Conservation (phyloP, 768 basidiomycete species). For the Hemileccinum impolitum region DNA sequence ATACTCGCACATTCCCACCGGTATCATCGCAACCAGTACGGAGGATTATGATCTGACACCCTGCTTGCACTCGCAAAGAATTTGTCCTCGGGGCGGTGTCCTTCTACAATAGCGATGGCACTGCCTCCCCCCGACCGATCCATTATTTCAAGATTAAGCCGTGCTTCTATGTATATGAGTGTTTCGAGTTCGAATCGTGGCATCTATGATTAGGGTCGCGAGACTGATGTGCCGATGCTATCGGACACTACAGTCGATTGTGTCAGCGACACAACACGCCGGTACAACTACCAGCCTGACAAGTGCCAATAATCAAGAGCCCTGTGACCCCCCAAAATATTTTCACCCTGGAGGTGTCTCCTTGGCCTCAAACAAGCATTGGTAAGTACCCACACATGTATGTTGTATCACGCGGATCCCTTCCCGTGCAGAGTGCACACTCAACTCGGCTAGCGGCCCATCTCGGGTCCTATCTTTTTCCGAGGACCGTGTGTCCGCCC, state of each 20-base stretch:
- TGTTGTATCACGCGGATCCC: too few relatives aligned
- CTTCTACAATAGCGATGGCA: background rate
- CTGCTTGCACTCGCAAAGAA: background rate
- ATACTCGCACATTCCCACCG: constrained; percentile 5
- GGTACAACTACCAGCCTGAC: background rate
- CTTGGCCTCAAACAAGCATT: background rate
- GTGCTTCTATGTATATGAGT: background rate
- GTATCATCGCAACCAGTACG: constrained; percentile 3
- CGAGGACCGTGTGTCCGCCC: background rate
- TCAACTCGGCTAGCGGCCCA: background rate
- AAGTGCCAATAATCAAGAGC: background rate
- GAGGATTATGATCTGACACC: background rate
- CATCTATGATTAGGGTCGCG: background rate
- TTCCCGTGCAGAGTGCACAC: too few relatives aligned
- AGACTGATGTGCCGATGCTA: background rate
- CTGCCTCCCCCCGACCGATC: background rate
- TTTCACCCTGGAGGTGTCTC: background rate
- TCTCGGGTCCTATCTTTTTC: too few relatives aligned
- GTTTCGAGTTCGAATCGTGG: background rate
- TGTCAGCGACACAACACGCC: background rate
- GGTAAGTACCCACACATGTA: too few relatives aligned
- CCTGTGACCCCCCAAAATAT: background rate
- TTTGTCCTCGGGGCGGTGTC: background rate
- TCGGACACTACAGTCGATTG: background rate
- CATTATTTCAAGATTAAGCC: background rate